These are phyloP conservation scores for Lactarius deliciosus DNA, from an alignment of 768 basidiomycete genomes.

Conservation along the genomic window DNA sequence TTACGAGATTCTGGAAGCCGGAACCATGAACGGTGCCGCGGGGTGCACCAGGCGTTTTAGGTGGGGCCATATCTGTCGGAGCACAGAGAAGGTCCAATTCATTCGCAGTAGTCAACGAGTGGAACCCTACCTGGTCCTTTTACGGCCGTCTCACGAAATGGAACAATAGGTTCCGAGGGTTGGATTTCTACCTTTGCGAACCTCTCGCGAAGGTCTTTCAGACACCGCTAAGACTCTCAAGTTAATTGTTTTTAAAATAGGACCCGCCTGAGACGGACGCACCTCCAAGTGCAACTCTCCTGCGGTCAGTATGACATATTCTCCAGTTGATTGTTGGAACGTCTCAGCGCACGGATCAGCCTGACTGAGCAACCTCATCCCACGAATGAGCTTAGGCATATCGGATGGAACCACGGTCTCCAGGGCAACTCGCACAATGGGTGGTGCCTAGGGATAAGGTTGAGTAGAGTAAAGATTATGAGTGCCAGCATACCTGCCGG, in stretches of 20 bases:
- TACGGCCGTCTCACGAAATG: slow-evolving; percentile 93
- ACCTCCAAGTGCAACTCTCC: slow-evolving; percentile 97
- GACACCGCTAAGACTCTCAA: slow-evolving; percentile 63
- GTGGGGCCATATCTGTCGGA: slow-evolving; percentile 77
- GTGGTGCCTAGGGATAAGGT: slow-evolving; percentile 56
- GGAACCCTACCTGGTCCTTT: slow-evolving; percentile 60
- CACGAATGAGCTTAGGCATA: slow-evolving; percentile 84
- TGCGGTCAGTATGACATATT: slow-evolving; percentile 94
- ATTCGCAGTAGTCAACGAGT: neutral
- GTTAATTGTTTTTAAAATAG: neutral
- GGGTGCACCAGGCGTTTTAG: slow-evolving; percentile 65
- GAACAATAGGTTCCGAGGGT: slow-evolving; percentile 93
- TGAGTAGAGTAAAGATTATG: slow-evolving; percentile 5
- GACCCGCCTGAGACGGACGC: slow-evolving; percentile 21
- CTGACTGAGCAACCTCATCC: slow-evolving; percentile 86
- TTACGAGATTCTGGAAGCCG: slow-evolving; percentile 68
- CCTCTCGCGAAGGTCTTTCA: slow-evolving; percentile 93
- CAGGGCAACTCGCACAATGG: slow-evolving; percentile 93
- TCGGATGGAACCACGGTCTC: slow-evolving; percentile 83
- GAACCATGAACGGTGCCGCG: slow-evolving; percentile 78
- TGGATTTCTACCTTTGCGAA: slow-evolving; percentile 94
- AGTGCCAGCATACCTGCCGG: slow-evolving; percentile 49
- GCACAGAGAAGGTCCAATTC: slow-evolving; percentile 4
- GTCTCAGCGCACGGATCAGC: slow-evolving; percentile 97
- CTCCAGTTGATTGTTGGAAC: slow-evolving; percentile 95